Evolutionary conservation across 129 eudicot species (phyloP), one percentile per base, ranked within the genome.

Genomic region (Smallanthus sonchifolius): DNA sequence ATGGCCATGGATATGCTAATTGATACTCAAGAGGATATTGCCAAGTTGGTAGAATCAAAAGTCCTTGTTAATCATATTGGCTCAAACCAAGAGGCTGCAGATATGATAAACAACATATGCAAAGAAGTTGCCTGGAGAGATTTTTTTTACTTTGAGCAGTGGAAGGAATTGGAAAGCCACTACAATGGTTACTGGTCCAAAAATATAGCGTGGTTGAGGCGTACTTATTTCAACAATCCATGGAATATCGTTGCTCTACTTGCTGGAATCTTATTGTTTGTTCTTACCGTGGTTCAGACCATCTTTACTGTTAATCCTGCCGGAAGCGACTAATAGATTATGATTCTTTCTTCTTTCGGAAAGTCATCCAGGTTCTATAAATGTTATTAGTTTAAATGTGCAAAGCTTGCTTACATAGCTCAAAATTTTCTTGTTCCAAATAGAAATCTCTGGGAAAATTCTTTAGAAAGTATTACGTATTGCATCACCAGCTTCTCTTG

Each of bases 161-260:
- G 66, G 54, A 2, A 28, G 47, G 15, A 75, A 30, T 10, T 65
- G 15, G 20, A 52, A 32, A 9, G 2, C 15, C 54, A 51, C 37
- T 35, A 19, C 43, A 51, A 47, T 9, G 9, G 48, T 10, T 75
- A 17, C 2, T 15, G 44, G 69, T 59, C 59, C 4, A 60, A 32
- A 63, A 28, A 74, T 74, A 4, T 44, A 15, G 78, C 56, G 16
- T 11, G 47, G 7, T 70, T 70, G 47, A 70, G 14, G 35, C 75
- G 48, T 35, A 16, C 4, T 4, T 70, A 70, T 51, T 70, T 70
- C 17, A 10, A 38, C 54, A 36, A 38, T 16, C 78, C 69, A n/a
- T 74, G 78, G 78, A 47, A 13, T 34, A 0, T 75, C 4, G 64
- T 75, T 19, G 65, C 79, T 42, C 48, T 75, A 13, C 3, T 47